Evolutionary conservation across 2,329 filamentous ascomycete genomes (phyloP).

Genomic region (Monilinia fructicola): DNA sequence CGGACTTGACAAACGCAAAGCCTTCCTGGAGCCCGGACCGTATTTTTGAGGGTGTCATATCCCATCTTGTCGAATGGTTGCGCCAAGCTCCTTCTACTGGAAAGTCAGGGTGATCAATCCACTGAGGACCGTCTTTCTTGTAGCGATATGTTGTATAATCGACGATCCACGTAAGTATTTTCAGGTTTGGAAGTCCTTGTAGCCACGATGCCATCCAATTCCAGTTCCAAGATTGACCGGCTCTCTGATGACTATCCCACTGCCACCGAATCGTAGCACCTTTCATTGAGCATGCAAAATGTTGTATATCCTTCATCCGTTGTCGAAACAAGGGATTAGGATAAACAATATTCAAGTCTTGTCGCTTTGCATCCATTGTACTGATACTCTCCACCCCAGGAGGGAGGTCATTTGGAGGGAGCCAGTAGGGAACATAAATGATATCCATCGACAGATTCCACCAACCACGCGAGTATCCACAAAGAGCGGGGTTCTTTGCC

Average conservation of each 20-base stretch:
- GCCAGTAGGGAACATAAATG: slow-evolving; percentile 12
- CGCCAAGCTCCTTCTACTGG: neutral
- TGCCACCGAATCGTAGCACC: neutral
- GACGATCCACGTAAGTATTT: neutral
- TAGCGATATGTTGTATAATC: slow-evolving; percentile 12
- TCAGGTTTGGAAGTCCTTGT: neutral
- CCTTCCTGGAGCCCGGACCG: neutral
- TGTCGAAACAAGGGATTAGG: neutral
- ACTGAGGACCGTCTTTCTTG: neutral
- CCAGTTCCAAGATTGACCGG: neutral
- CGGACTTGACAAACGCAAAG: neutral
- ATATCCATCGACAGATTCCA: slow-evolving; percentile 11
- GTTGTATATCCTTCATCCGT: neutral
- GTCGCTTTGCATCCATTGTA: neutral
- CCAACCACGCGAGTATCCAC: neutral
- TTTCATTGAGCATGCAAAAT: slow-evolving; percentile 7
- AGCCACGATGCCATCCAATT: neutral
- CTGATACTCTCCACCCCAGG: too few species aligned
- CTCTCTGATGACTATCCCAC: neutral
- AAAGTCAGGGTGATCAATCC: slow-evolving; percentile 6
- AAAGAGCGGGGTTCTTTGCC: too few species aligned
- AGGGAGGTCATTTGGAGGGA: neutral
- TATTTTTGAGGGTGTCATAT: neutral
- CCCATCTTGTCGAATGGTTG: neutral
- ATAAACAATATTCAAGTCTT: neutral